Base-by-base conservation (phyloP, 768 basidiomycete genomes). In the Suillus decipiens region DNA sequence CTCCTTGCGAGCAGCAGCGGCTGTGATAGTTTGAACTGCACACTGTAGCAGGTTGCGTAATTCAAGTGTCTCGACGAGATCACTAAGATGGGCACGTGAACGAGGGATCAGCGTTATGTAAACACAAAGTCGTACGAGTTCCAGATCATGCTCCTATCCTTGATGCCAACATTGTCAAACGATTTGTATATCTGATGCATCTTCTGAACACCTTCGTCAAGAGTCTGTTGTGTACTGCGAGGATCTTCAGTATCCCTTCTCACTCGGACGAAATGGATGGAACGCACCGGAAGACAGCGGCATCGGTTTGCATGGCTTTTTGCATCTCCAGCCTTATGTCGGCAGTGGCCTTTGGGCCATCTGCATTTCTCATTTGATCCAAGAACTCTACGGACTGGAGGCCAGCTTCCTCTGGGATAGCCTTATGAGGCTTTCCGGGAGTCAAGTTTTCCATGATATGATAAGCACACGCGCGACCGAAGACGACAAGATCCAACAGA, bases 141-240 rank as follows among this genome's bases (percentile, higher is more conserved):
- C 97, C 96, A 99, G 77, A 99, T 97, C 96, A 99, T 93, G 78
- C 93, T 94, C 73, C 97, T 85, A 77, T 99, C 97, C 82, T 97
- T 95, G 82, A 97, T 93, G 60, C 96, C 93, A 67, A 99, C 92
- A 50, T 96, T 85, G 68, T 90, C 84, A 77, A 88, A 99, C 72
- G 85, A 93, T 73, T 90, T 87, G 84, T 96, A 96, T 69, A 99
- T 94, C 47, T 83, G 80, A 62, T 82, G 83, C 70, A 99, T 81
- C 80, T 94, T 95, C 77, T 85, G 71, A 33, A 99, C 95, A 78
- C 97, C 97, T 69, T 96, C 89, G 69, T 98, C 96, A 64, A 99
- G 82, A 59, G 88, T 88, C 67, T 86, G 76, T 74, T 97, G 95
- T 34, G 94, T 96, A 69, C 95, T 92, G 68, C 62, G 66, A 47